Evolutionary conservation across 2,329 filamentous ascomycete genomes (phyloP), one percentile per base, ranked within the genome.

Genomic region (Curvularia spicifera): DNA sequence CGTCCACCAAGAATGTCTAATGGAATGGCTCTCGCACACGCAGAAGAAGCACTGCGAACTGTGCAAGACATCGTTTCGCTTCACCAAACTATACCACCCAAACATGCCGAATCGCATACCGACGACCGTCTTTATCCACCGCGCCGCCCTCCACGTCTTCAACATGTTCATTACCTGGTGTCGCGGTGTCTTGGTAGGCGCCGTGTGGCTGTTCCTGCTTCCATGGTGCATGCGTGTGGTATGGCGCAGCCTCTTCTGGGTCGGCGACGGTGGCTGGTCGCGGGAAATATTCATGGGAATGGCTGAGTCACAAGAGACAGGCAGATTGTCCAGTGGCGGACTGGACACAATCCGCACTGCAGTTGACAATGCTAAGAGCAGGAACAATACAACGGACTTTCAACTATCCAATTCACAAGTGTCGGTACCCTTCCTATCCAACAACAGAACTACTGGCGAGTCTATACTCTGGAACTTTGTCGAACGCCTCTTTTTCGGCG

Each of bases 31-130:
- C 22, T 94, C 93, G 49, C 96, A 99, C 78, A 98, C 95, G 1
- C 93, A 99, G 76, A 99, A 99, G 85, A 98, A 98, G 78, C 91
- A 99, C 82, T 99, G 96, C 83, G 95, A 99, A 81, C 88, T 99
- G 35, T 99, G 95, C 87, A 99, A 99, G 81, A 99, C 95, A 2
- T 89, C 93, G 0, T 99, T 98, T 74, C 91, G 93, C 60, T 99
- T 99, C 81, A 99, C 95, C 52, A 99, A 99, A 79, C 86, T 99
- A 39, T 99, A 99, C 80, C 89, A 93, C 61, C 92, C 93, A 4
- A 86, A 93, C 72, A 99, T 99, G 95, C 96, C 95, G 1, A 85
- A 87, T 62, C 87, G 86, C 12, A 84, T 99, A 13, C 95, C 96
- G 0, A 84, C 89, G 40, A 85, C 89, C 47, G 83, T 99, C 61